Evolutionary conservation across 1,284 basidiomycete genomes (phyloP), one percentile per base, ranked within the genome.

Genomic region (Schizophyllum amplum): DNA sequence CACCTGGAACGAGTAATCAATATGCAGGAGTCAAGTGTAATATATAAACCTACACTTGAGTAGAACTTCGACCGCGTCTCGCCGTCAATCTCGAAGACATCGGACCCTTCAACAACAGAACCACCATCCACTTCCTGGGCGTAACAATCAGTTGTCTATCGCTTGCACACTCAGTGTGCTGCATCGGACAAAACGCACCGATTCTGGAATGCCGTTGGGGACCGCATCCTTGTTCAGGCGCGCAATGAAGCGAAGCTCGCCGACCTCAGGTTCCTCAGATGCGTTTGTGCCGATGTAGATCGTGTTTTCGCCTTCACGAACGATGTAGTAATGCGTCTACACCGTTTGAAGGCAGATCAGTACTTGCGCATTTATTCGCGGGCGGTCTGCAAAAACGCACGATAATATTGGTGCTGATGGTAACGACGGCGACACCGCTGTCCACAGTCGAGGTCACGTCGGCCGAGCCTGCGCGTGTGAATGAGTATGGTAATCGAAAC

Each of bases 11-110:
- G 2, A n/a, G n/a, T 17, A 9, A 3, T 54, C 20, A 47, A 24
- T 26, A 11, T 25, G 23, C 27, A 9, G 26, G 13, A 50, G 24
- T 17, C 20, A 46, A 4, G 23, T 24, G 20, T 33, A 33, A 48
- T 46, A 23, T n/a, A 23, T 7, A 5, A 17, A 58, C 69, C 60
- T 60, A 76, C 74, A 55, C 73, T 75, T 13, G 75, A 77, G 62
- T 73, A 77, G 65, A 77, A 79, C 63, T 79, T 78, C 48, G 75
- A 77, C 13, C 76, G 71, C 1, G 76, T 79, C 62, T 78, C 72
- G 2, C 76, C 76, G 57, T 75, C 71, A 47, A 77, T 58, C 20
- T 67, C 49, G 65, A 69, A 78, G 13, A 79, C 76, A 60, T 80
- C 77, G 1, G 70, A 69, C 7, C 77, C 77, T 65, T 78, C 77